Evolutionary conservation across 164 flowering plant genomes (phyloP), one percentile per base, ranked within the genome.

Genomic region (Berberis vulgaris): DNA sequence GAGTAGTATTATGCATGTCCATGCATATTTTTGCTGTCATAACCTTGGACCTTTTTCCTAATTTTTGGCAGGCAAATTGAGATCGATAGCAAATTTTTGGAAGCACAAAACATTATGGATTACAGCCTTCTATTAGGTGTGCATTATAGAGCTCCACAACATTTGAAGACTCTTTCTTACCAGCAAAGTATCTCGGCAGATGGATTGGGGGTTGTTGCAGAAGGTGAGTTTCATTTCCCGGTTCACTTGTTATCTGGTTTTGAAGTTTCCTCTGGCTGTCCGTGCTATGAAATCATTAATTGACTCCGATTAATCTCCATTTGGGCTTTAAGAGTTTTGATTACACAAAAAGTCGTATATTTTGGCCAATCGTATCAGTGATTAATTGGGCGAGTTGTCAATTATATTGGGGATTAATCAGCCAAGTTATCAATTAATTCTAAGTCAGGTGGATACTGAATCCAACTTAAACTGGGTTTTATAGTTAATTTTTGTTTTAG

Each of bases 111-210:
- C 60, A 95, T 95, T 43, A 95, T 95, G 99, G 99, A 95, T 81
- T 95, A 95, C 78, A 95, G 99, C 76, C 96, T 95, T 64, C 72
- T 95, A 69, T 72, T 95, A 50, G 99, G 99, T 67, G 97, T 95
- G 66, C 99, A 95, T 77, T 91, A 85, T 77, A 84, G 99, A 73
- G 99, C 97, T 6, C 99, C 99, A 2, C 96, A 82, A 41, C 88
- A 87, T 70, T 67, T 91, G 63, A 76, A 69, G 57, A 71, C 99
- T 57, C 70, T 77, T 12, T 65, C 87, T 43, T 60, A 64, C 55
- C 78, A 72, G 43, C 79, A 65, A 64, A 77, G 70, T 65, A 41
- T 65, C n/a, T 58, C 70, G 2, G 70, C 74, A 8, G 96, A 89
- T 69, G 96, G 86, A 58, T 72, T 91, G 68, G 89, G 75, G 60